These are phyloP conservation scores for Punica granatum DNA, from an alignment of 345 rosid genomes.

Conservation along the genomic window DNA sequence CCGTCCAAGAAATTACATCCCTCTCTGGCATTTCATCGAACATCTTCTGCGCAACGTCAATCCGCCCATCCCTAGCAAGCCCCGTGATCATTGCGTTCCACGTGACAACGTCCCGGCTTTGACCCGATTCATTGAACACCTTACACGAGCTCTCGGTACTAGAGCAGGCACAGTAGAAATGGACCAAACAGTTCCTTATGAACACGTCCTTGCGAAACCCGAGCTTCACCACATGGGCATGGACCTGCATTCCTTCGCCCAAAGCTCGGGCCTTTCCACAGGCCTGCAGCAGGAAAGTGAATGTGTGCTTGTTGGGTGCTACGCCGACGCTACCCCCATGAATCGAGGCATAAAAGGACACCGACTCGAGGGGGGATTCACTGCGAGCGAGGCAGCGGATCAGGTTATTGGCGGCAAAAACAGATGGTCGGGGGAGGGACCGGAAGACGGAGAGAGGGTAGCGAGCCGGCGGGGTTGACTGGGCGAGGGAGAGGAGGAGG, in stretches of 20 bases:
- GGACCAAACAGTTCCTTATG: slow-evolving; percentile 23
- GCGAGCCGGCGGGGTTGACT: slow-evolving; percentile 5
- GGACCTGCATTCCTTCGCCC: slow-evolving; percentile 20
- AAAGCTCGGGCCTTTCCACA: slow-evolving; percentile 19
- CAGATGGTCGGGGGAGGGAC: slow-evolving; percentile 6
- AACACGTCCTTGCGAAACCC: slow-evolving; percentile 20
- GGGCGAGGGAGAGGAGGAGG: slow-evolving; percentile 14
- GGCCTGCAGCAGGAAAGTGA: slow-evolving; percentile 20
- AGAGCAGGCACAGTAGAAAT: slow-evolving; percentile 20
- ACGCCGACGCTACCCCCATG: neutral
- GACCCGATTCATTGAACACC: slow-evolving; percentile 14
- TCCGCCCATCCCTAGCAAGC: slow-evolving; percentile 19
- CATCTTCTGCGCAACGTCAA: slow-evolving; percentile 23
- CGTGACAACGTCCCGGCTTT: neutral
- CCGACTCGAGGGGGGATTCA: slow-evolving; percentile 11
- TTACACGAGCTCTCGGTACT: slow-evolving; percentile 1
- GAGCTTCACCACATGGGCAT: slow-evolving; percentile 16
- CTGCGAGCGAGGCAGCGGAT: slow-evolving; percentile 19
- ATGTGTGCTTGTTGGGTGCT: slow-evolving; percentile 8
- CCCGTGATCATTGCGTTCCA: slow-evolving; percentile 14
- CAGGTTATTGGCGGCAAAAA: slow-evolving; percentile 24
- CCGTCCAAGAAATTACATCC: slow-evolving; percentile 40
- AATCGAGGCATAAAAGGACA: slow-evolving; percentile 13
- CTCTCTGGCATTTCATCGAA: slow-evolving; percentile 23
- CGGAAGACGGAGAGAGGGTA: slow-evolving; percentile 13